phyloP scores from a whole-genome alignment of 2,329 filamentous ascomycete species.

The Ceratocystis eucalypticola region DNA sequence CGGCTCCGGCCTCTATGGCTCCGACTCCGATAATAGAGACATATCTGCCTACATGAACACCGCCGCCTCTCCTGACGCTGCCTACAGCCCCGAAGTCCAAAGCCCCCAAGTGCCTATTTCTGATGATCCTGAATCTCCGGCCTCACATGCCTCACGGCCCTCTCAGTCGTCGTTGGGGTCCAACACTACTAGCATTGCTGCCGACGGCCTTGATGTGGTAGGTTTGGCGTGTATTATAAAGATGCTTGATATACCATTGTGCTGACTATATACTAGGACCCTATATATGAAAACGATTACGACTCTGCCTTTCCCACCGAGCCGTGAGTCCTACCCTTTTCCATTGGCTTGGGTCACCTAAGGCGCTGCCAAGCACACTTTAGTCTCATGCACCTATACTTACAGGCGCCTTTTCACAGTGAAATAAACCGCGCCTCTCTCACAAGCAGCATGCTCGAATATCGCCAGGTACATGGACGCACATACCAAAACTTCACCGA shows the following conservation, averaged over 20 bases:
- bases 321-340: constrained; percentile 9
- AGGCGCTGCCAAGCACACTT: background rate
- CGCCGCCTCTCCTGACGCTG: background rate
- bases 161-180: constrained; percentile 11
- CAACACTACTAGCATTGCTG: constrained; percentile 15
- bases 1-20: constrained; percentile 1
- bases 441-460: constrained; percentile 24
- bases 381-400: background rate
- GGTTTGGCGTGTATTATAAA: background rate
- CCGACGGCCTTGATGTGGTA: constrained; percentile 15
- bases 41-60: background rate
- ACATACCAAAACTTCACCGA: constrained; percentile 25
- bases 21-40: background rate
- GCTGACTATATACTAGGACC: constrained; percentile 8
- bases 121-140: background rate
- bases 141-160: constrained; percentile 6
- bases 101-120: background rate
- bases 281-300: constrained; percentile 11
- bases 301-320: constrained; percentile 16
- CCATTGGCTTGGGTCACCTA: background rate
- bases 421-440: constrained; percentile 23
- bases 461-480: constrained; percentile 25
- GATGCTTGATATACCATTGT: background rate
- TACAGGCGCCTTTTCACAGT: background rate
- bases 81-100: background rate